Percentiles rank a stretch among this genome's conserved stretches.
Evolutionary conservation across 2,329 filamentous ascomycete genomes (phyloP).

Genomic region (Botrytis tulipae): DNA sequence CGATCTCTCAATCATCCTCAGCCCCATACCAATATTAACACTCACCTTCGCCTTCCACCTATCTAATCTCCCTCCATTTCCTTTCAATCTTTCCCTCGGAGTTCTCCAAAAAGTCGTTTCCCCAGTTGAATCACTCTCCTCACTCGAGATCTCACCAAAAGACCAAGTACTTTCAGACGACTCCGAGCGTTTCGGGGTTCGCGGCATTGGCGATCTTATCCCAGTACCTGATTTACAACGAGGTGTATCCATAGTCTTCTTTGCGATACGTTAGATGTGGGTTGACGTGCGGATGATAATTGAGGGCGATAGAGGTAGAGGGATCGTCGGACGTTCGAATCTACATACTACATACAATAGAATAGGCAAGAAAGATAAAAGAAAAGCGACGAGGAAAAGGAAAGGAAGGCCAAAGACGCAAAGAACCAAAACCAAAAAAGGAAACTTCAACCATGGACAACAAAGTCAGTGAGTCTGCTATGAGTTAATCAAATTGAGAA

Average conservation of each 20-base stretch:
- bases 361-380: neutral
- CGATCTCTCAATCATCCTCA: neutral
- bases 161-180: constrained; percentile 1
- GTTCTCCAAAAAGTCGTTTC: neutral
- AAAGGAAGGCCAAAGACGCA: too few species aligned
- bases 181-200: neutral
- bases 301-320: neutral
- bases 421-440: neutral
- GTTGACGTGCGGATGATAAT: neutral
- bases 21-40: neutral
- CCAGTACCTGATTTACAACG: neutral
- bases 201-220: neutral
- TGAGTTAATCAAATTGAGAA: constrained; percentile 12
- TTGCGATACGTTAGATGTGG: neutral
- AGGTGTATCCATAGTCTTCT: neutral
- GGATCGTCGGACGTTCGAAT: neutral
- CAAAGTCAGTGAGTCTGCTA: neutral
- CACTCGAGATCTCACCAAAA: neutral
- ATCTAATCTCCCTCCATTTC: neutral
- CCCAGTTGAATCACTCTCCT: neutral
- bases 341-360: too few species aligned
- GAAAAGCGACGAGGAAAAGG: neutral
- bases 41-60: neutral
- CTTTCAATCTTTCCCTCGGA: neutral
- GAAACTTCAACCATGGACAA: neutral